phyloP scores from a whole-genome alignment of 805 yeast species.

The Pichia gijzeniarum region DNA sequence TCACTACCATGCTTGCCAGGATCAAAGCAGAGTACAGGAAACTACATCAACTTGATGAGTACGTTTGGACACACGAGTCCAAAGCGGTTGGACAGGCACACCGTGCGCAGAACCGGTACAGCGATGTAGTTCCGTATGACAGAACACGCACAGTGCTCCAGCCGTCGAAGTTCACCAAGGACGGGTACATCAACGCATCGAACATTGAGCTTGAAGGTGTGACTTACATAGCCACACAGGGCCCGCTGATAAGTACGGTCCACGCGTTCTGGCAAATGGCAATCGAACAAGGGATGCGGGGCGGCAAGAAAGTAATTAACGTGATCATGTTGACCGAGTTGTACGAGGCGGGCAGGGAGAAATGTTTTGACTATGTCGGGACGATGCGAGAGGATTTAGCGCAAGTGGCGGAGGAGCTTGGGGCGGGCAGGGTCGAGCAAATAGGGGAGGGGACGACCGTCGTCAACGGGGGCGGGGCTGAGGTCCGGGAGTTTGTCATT shows the following conservation, averaged over 20 bases:
- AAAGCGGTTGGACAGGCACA: neutral
- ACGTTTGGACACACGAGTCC: neutral
- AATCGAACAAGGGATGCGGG: slow-evolving; percentile 19
- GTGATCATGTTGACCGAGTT: slow-evolving; percentile 74
- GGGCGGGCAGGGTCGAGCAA: neutral
- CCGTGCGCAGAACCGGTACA: slow-evolving; percentile 42
- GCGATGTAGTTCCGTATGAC: slow-evolving; percentile 61
- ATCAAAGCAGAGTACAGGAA: neutral
- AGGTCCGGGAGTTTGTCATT: slow-evolving; percentile 6
- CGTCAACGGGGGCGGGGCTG: slow-evolving; percentile 8
- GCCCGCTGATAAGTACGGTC: slow-evolving; percentile 40
- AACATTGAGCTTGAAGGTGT: slow-evolving; percentile 14
- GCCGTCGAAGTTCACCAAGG: slow-evolving; percentile 20
- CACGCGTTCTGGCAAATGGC: slow-evolving; percentile 38
- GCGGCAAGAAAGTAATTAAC: slow-evolving; percentile 29
- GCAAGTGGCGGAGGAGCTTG: neutral
- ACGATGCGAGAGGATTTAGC: slow-evolving; percentile 6
- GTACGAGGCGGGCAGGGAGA: slow-evolving; percentile 33
- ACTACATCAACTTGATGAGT: neutral
- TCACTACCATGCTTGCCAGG: no score
- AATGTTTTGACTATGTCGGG: slow-evolving; percentile 28
- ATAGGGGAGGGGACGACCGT: no score
- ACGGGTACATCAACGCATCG: slow-evolving; percentile 36
- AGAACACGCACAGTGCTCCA: slow-evolving; percentile 24
- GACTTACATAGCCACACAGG: slow-evolving; percentile 64